Conservation (phyloP, 345 rosid species). For the Lepidium africanum region DNA sequence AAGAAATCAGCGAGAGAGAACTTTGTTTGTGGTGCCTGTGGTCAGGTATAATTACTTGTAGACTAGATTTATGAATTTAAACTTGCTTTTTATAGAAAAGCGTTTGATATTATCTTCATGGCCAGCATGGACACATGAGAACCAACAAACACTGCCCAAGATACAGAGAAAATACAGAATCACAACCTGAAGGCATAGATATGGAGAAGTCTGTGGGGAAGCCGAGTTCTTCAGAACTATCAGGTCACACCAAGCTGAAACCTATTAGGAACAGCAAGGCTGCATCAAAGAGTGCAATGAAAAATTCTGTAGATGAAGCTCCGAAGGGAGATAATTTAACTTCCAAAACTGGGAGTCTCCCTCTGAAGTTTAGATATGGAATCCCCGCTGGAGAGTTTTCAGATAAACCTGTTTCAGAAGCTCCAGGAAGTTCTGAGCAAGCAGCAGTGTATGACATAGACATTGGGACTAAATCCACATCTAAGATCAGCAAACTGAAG, state of each 20-base stretch:
- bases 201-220: conserved; percentile 51
- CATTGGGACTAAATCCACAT: conserved; percentile 40
- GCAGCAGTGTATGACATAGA: conserved; percentile 40
- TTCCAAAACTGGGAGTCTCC: conserved; percentile 49
- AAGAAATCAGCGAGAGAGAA: conserved; percentile 95
- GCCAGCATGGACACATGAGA: conserved; percentile 98
- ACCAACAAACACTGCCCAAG: conserved; percentile 96
- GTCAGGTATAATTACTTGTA: conserved; percentile 51
- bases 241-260: conserved; percentile 51
- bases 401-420: conserved; percentile 45
- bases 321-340: conserved; percentile 46
- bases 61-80: conserved; percentile 1
- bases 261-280: conserved; percentile 48
- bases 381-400: conserved; percentile 42
- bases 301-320: conserved; percentile 42
- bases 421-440: conserved; percentile 47
- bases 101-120: conserved; percentile 18
- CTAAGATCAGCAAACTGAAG: conserved; percentile 60
- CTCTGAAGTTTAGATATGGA: conserved; percentile 64
- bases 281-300: conserved; percentile 38
- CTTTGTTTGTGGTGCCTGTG: conserved; percentile 94
- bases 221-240: conserved; percentile 43
- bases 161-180: conserved; percentile 76
- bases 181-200: conserved; percentile 44
- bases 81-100: not conserved